Percentiles rank a stretch among this genome's conserved stretches.
These are phyloP conservation scores for Apocynum venetum DNA, from an alignment of 257 asterid species.

Conservation along the genomic window DNA sequence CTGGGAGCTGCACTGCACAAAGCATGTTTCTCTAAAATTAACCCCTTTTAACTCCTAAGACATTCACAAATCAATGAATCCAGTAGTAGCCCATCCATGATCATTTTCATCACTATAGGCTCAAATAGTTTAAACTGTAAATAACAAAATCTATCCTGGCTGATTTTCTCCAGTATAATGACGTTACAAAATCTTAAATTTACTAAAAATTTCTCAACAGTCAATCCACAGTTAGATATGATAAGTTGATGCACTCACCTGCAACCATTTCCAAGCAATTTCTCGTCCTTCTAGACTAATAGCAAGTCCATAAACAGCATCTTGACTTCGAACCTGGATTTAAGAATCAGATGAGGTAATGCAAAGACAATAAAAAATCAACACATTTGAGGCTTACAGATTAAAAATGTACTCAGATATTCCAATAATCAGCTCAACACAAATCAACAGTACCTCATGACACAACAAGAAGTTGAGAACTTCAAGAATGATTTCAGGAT, in stretches of 20 bases:
- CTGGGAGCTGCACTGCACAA: background rate
- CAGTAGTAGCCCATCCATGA: no score
- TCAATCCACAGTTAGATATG: background rate
- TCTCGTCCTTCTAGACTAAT: constrained; percentile 78
- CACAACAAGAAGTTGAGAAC: constrained; percentile 69
- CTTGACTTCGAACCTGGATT: constrained; percentile 88
- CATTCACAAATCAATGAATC: background rate
- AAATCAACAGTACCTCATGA: constrained; percentile 51
- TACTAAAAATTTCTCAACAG: background rate
- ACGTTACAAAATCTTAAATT: background rate
- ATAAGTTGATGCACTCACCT: constrained; percentile 44
- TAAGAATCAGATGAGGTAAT: constrained; percentile 6
- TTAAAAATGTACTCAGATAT: background rate
- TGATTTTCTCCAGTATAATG: background rate
- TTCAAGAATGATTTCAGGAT: constrained; percentile 71
- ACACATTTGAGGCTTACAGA: constrained; percentile 2
- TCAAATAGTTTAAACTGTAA: background rate
- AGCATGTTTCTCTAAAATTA: background rate
- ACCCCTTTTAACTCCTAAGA: background rate
- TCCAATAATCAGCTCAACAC: constrained; percentile 1
- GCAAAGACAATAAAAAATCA: background rate
- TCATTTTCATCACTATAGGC: background rate
- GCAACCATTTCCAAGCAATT: constrained; percentile 78
- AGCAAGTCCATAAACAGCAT: constrained; percentile 66
- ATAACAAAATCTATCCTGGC: background rate